Conservation (phyloP, 495 filamentous ascomycete genomes). For the Podospora didyma region DNA sequence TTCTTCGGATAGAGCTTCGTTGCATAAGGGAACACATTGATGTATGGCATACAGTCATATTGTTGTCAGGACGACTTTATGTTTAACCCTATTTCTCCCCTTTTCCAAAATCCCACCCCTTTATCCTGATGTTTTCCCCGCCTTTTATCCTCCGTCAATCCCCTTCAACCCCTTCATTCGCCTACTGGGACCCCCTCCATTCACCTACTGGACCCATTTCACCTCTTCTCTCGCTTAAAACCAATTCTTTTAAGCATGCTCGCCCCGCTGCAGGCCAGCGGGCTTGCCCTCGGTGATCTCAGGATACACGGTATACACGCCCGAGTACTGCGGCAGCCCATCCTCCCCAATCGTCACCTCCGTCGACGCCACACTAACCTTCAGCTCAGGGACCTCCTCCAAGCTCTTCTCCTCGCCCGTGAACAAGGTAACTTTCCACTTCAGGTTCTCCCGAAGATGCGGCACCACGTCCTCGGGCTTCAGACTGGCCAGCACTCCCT, state of each 20-base stretch:
- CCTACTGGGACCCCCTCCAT: neutral
- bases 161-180: neutral
- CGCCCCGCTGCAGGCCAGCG: conserved; percentile 68
- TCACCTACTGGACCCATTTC: neutral
- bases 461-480: conserved; percentile 32
- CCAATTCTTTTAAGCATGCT: conserved; percentile 65
- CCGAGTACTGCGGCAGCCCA: conserved; percentile 29
- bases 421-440: conserved; percentile 33
- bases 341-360: conserved; percentile 29
- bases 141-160: conserved; percentile 24
- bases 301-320: conserved; percentile 27
- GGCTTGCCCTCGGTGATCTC: conserved; percentile 36
- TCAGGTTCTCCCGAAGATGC: conserved; percentile 28
- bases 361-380: conserved; percentile 34
- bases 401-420: conserved; percentile 28
- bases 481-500: conserved; percentile 22
- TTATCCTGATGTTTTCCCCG: neutral
- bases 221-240: neutral
- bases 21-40: too few species aligned
- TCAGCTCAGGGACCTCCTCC: conserved; percentile 28
- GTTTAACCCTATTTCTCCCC: neutral
- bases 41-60: too few species aligned
- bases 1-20: neutral
- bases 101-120: neutral
- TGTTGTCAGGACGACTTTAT: too few species aligned